Percentiles rank a stretch among this genome's conserved stretches.
Evolutionary conservation across 169 alveolate genomes (phyloP).

Genomic region (Theileria annulata): DNA sequence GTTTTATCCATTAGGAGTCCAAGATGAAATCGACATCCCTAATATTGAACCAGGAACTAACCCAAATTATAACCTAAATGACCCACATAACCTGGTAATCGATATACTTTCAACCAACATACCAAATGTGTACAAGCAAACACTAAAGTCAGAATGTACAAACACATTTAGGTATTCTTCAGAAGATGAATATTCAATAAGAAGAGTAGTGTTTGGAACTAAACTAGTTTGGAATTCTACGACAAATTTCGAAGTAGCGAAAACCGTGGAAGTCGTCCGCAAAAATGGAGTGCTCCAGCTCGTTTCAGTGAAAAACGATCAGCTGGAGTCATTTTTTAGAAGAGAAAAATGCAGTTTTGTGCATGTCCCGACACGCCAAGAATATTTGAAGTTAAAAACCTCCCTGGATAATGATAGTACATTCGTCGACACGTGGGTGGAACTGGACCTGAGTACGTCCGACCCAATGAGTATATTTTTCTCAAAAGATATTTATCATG

Average conservation of each 20-base stretch:
- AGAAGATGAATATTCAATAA: neutral
- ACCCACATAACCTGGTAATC: constrained; percentile 6
- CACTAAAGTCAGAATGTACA: neutral
- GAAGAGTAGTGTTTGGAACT: neutral
- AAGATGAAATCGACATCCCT: neutral
- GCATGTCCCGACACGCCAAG: neutral
- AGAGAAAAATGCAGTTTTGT: constrained; percentile 1
- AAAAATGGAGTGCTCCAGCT: constrained; percentile 6
- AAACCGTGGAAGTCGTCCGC: neutral
- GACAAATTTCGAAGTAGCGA: neutral
- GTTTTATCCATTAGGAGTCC: neutral
- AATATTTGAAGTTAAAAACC: neutral
- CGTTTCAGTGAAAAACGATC: neutral
- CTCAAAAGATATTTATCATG: neutral
- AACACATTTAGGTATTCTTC: neutral
- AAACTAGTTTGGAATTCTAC: neutral
- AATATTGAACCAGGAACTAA: neutral
- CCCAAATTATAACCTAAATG: neutral
- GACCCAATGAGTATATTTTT: neutral
- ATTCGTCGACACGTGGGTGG: neutral
- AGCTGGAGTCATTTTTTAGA: neutral
- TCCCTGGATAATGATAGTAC: neutral
- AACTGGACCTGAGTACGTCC: constrained; percentile 4
- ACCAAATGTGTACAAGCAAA: neutral
- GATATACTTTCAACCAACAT: neutral